phyloP scores from a whole-genome alignment of 1,284 basidiomycete species.

The Sphagnurus paluster region DNA sequence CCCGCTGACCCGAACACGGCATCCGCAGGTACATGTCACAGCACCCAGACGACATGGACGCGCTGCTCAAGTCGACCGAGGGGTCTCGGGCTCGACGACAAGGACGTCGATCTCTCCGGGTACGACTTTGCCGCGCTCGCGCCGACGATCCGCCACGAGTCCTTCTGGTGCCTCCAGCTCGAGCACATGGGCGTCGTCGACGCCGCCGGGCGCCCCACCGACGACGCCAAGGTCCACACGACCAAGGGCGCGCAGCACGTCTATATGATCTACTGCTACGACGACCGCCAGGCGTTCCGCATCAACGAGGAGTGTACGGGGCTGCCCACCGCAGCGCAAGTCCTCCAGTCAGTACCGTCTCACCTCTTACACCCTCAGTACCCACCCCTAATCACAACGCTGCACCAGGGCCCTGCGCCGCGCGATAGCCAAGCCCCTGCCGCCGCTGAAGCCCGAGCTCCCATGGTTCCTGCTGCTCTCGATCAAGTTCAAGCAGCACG shows the following conservation, averaged over 20 bases:
- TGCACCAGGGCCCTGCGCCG: constrained; percentile 27
- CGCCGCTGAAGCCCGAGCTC: constrained; percentile 30
- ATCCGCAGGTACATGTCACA: constrained; percentile 25
- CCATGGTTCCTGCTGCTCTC: constrained; percentile 33
- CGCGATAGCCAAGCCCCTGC: constrained; percentile 33
- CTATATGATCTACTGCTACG: constrained; percentile 31
- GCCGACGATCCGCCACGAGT: constrained; percentile 24
- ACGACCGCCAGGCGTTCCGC: constrained; percentile 24
- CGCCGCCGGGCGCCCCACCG: constrained; percentile 17
- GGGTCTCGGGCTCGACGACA: constrained; percentile 14
- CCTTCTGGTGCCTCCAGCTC: constrained; percentile 35
- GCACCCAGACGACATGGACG: constrained; percentile 25
- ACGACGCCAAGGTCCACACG: constrained; percentile 17
- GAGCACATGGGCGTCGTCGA: constrained; percentile 26
- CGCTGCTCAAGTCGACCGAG: constrained; percentile 21
- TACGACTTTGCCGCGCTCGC: constrained; percentile 28
- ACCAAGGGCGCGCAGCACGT: constrained; percentile 19
- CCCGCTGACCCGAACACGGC: background rate
- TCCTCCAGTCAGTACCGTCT: constrained; percentile 26
- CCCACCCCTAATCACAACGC: background rate
- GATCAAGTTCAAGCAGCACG: constrained; percentile 31
- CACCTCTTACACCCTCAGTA: background rate
- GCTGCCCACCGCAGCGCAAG: constrained; percentile 27
- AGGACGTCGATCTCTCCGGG: constrained; percentile 21
- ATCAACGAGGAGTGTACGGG: constrained; percentile 20